A percentile compares a stretch with the other conserved stretches of the same genome.
Conservation (phyloP, 768 basidiomycete genomes). For the Amanita subjunquillea region DNA sequence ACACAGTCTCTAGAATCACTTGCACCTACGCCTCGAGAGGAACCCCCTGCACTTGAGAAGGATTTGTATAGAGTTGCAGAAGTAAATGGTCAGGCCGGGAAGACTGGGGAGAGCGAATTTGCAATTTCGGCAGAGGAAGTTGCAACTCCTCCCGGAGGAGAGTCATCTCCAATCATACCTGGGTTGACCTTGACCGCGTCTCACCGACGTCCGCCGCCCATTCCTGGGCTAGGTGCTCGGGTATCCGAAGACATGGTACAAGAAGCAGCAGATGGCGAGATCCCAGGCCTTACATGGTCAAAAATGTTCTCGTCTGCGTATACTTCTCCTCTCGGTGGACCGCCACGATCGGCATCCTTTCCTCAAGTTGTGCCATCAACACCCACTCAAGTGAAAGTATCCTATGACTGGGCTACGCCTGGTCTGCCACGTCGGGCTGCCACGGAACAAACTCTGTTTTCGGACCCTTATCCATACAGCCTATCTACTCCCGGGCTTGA, state of each 20-base stretch:
- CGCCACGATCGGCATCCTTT: neutral
- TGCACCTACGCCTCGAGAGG: neutral
- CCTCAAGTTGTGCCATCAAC: neutral
- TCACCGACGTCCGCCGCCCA: neutral
- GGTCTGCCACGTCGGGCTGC: slow-evolving; percentile 9
- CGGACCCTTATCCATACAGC: slow-evolving; percentile 38
- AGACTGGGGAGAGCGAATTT: neutral
- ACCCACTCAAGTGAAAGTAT: neutral
- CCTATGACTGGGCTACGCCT: neutral
- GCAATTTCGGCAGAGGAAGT: neutral
- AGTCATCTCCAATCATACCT: neutral
- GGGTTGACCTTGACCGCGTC: neutral
- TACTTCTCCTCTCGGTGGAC: neutral
- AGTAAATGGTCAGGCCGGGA: neutral
- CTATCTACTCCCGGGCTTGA: slow-evolving; percentile 30
- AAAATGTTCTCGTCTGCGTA: neutral
- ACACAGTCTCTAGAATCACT: neutral
- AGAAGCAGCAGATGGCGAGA: slow-evolving; percentile 1
- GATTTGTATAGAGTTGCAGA: neutral
- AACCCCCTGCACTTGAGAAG: neutral
- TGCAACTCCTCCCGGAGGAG: neutral
- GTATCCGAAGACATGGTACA: neutral
- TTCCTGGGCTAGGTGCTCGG: slow-evolving; percentile 3
- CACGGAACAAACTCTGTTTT: slow-evolving; percentile 22
- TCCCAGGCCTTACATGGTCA: slow-evolving; percentile 6